A percentile compares a stretch with the other conserved stretches of the same genome.
These are phyloP conservation scores for Gynostemma pentaphyllum DNA, from an alignment of 306 rosid genomes.

Conservation along the genomic window DNA sequence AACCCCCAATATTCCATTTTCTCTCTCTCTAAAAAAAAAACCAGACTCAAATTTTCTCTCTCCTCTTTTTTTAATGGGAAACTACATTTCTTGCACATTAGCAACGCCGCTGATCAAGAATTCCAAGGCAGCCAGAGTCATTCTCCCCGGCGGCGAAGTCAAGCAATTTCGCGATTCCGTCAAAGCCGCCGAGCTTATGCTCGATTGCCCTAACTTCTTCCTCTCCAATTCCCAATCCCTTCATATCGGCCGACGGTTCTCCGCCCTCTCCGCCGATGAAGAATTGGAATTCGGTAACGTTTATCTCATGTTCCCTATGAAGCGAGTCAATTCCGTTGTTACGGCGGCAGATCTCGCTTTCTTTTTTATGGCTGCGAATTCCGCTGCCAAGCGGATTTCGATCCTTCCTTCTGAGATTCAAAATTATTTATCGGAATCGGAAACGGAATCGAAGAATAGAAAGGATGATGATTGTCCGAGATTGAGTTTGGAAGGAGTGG, in stretches of 20 bases:
- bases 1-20: background rate
- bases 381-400: constrained; percentile 54
- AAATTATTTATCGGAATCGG: background rate
- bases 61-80: constrained; percentile 37
- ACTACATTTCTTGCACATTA: constrained; percentile 61
- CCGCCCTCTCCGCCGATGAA: constrained; percentile 67
- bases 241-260: constrained; percentile 57
- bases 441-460: background rate
- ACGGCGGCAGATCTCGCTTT: constrained; percentile 64
- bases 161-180: constrained; percentile 37
- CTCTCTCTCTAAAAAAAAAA: background rate
- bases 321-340: constrained; percentile 46
- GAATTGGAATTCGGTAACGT: constrained; percentile 62
- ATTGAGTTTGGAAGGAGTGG: constrained; percentile 51
- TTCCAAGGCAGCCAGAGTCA: constrained; percentile 44
- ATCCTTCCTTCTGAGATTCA: constrained; percentile 31
- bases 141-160: constrained; percentile 69
- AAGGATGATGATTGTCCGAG: constrained; percentile 16
- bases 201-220: constrained; percentile 53
- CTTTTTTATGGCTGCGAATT: constrained; percentile 65
- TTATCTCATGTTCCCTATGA: constrained; percentile 72
- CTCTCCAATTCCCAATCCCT: constrained; percentile 45
- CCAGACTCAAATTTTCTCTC: no score
- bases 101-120: constrained; percentile 52
- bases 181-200: constrained; percentile 88